Evolutionary conservation across 371 early-diverging fungal species (phyloP).

Genomic region (Syncephalastrum racemosum): DNA sequence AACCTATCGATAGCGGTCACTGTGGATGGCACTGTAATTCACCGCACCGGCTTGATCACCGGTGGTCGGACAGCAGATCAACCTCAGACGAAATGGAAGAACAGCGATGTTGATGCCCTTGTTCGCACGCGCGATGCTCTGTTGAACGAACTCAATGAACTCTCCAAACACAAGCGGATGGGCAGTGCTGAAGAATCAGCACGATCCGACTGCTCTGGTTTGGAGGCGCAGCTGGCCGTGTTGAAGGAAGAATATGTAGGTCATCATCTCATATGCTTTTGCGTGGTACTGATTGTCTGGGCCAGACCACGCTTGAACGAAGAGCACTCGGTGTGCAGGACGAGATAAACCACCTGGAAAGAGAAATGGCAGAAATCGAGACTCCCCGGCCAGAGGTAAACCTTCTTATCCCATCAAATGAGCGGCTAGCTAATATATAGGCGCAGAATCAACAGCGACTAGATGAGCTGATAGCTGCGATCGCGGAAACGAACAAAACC

Average conservation of each 20-base stretch:
- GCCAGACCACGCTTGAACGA: conserved; percentile 11
- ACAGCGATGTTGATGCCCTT: conserved; percentile 74
- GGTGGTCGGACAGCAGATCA: conserved; percentile 66
- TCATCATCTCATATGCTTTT: not conserved
- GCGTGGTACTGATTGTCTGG: no score
- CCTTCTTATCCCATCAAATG: not conserved
- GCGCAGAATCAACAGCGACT: conserved; percentile 12
- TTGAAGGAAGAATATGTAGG: conserved; percentile 61
- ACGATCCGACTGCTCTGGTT: conserved; percentile 57
- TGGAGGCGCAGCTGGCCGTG: conserved; percentile 58
- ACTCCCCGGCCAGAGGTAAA: no score
- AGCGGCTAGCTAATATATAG: not conserved
- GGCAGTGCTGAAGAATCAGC: conserved; percentile 65
- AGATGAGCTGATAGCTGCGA: conserved; percentile 36
- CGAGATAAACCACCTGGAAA: not conserved
- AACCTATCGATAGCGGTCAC: conserved; percentile 69
- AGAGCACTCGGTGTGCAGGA: conserved; percentile 2
- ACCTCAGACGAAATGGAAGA: conserved; percentile 80
- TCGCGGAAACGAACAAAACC: conserved; percentile 38
- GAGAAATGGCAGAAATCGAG: not conserved
- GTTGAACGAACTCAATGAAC: conserved; percentile 66
- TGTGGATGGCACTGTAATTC: conserved; percentile 93
- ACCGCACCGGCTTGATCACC: conserved; percentile 94
- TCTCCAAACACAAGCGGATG: conserved; percentile 71
- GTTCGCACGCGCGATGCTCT: conserved; percentile 70